Base-by-base conservation (phyloP, 345 rosid species). In the Sapria himalayana region DNA sequence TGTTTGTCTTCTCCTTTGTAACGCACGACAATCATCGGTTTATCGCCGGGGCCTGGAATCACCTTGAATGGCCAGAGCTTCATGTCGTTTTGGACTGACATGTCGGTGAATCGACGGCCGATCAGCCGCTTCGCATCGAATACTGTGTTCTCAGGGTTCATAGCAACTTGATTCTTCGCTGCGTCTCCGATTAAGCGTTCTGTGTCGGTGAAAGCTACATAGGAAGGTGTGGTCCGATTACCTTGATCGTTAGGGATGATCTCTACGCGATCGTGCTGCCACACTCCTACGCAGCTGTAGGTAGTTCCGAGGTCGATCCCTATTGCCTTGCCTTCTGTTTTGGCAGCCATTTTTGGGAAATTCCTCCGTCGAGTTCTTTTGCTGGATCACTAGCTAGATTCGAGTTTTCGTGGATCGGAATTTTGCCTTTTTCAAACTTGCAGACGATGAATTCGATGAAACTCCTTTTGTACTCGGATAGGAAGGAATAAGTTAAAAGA, bases 111-210 rank as follows among this genome's bases (percentile, higher is more conserved):
- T 21, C 69, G 55, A 29, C 69, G 51, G 15, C 69, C 65, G 1
- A 64, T 64, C 1, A 64, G 59, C 16, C 69, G 61, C 29, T 64
- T 64, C 9, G 69, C 69, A 59, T 64, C 71, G 53, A 69, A 69
- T 2, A 69, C 71, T 1, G 76, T 70, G 59, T 66, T 70, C 11
- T 64, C 55, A 3, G 74, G 78, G 23, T 67, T 64, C 58, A 67
- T 55, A 20, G 74, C 74, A 2, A 67, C 74, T 20, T 67, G 71
- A 42, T 66, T 70, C 61, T 70, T 70, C 15, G 72, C 72, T 0
- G 72, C 68, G 13, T 66, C 72, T 4, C 68, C 64, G 21, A 63
- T 54, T 7, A 58, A 39, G 9, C 60, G 53, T 46, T 57, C 69
- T 10, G 61, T 53, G 35, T 58, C 57, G 9, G 57, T 63, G 57